A percentile compares a stretch with the other conserved stretches of the same genome.
phyloP scores from a whole-genome alignment of 306 rosid species.

The Spatholobus suberectus region DNA sequence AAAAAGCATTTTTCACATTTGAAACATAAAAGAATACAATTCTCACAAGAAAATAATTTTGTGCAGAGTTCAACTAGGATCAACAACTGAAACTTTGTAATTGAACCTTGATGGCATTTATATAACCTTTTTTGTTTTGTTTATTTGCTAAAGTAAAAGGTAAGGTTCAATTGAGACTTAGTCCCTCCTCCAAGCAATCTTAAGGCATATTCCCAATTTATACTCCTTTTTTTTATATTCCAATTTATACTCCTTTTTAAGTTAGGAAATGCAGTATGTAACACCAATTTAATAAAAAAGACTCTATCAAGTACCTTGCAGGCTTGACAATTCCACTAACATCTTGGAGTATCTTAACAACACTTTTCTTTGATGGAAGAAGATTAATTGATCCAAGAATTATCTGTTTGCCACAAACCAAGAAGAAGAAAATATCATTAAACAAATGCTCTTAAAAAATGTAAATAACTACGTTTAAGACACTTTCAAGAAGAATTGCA shows the following conservation, averaged over 20 bases:
- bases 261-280: background rate
- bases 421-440: background rate
- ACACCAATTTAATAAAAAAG: background rate
- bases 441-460: background rate
- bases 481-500: background rate
- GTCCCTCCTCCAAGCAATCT: background rate
- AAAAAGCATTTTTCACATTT: background rate
- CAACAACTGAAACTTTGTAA: background rate
- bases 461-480: background rate
- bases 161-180: too few relatives aligned
- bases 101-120: too few relatives aligned
- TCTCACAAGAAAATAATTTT: background rate
- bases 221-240: background rate
- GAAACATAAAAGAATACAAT: background rate
- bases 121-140: too few relatives aligned
- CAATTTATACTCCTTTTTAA: background rate
- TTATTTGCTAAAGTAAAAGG: too few relatives aligned
- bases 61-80: background rate
- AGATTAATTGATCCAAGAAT: slow-evolving; percentile 59
- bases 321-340: slow-evolving; percentile 56
- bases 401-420: slow-evolving; percentile 37
- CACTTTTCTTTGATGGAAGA: slow-evolving; percentile 66
- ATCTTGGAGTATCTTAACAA: slow-evolving; percentile 56
- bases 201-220: background rate
- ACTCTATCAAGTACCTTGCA: slow-evolving; percentile 45